These are phyloP conservation scores for Haplosporangium gracile DNA, from an alignment of 192 early-diverging fungal genomes.

Conservation along the genomic window DNA sequence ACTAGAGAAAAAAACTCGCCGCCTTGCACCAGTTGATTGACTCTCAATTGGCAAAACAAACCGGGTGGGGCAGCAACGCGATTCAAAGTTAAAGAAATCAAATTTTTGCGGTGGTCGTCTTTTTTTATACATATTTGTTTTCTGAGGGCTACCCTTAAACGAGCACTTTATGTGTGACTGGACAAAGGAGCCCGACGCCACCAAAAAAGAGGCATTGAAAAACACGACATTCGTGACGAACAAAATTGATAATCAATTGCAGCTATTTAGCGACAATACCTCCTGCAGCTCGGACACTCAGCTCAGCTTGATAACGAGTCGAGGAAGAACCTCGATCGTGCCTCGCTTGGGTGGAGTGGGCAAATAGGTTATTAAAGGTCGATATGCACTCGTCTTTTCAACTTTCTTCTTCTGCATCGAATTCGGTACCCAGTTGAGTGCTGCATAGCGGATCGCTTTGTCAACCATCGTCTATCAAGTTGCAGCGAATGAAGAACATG, in stretches of 20 bases:
- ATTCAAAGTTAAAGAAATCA: constrained; percentile 32
- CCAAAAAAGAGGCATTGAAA: background rate
- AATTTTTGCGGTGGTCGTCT: background rate
- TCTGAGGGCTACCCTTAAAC: background rate
- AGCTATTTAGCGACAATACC: background rate
- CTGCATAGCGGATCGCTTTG: background rate
- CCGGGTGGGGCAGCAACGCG: constrained; percentile 29
- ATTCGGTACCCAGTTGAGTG: background rate
- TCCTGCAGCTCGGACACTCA: background rate
- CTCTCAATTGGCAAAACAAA: constrained; percentile 31
- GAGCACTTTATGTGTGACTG: background rate
- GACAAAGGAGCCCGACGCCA: background rate
- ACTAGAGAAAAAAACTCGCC: constrained; percentile 50
- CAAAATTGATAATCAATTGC: too few relatives aligned
- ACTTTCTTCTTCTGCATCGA: constrained; percentile 6
- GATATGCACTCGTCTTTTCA: background rate
- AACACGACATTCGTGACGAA: too few relatives aligned
- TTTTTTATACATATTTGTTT: constrained; percentile 11
- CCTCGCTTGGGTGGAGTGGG: background rate
- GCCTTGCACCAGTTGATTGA: constrained; percentile 13
- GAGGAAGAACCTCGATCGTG: background rate
- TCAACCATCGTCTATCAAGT: background rate
- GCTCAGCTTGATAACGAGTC: background rate
- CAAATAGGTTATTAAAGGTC: background rate
- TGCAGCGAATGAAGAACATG: background rate